Evolutionary conservation across 805 yeast genomes (phyloP), one percentile per base, ranked within the genome.

Genomic region (Barnettozyma siamensis): DNA sequence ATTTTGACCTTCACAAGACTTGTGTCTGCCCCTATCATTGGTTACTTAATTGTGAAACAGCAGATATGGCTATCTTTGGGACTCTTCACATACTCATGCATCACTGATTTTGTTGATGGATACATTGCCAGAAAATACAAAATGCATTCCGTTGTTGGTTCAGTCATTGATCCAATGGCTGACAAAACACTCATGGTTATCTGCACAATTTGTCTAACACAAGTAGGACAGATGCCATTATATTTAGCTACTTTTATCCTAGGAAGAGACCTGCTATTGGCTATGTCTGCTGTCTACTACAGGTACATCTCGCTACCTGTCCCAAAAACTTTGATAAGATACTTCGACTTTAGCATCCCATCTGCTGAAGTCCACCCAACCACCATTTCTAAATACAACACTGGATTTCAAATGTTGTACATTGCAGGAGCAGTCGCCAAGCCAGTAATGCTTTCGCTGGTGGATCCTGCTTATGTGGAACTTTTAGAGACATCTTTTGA

Each of bases 51-150:
- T 10, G 69, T 88, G 18, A 64, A 78, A 5, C 78, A 82, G 13
- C 73, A 86, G 23, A 66, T 83, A 2, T 62, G 70, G 11, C 65
- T 73, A 35, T 96, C 98, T 0, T 64, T 87, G 34, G 73, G 78
- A 1, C 56, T 93, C 10, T 91, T 93, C 60, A 70, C 78, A 0
- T 88, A 88, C 54, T 88, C 97, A 0, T 83, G 97, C 48, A 59
- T 88, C 4, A 91, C 99, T 0, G 99, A 93, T 60, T 82, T 86
- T 48, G 64, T 89, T 18, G 99, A 93, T 61, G 99, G 99, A 0
- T 85, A 64, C 55, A 77, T 94, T 47, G 99, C 99, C 5, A 70
- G 99, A 41, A 74, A 64, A 45, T 91, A 63, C 67, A 79, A 87
- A 42, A 67, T 83, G 72, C 75, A 78, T 53, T 80, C 96, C 1